A percentile compares a stretch with the other conserved stretches of the same genome.
Evolutionary conservation across 176 grass and related monocot species (phyloP).

Genomic region (Pharus latifolius): DNA sequence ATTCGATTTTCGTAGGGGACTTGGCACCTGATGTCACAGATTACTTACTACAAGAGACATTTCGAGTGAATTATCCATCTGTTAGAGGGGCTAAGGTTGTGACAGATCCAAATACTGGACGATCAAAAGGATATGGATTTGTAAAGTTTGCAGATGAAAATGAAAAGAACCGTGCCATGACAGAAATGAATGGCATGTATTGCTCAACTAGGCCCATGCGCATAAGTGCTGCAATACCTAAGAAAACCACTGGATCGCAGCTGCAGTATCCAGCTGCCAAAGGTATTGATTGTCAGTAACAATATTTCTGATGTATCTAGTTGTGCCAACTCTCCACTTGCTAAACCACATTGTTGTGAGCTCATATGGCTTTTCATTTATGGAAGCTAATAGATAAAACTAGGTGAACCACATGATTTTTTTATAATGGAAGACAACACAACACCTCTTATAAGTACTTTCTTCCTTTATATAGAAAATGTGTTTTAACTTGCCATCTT

Average conservation of each 20-base stretch:
- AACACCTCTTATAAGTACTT: neutral
- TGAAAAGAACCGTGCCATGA: constrained; percentile 97
- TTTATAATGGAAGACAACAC: constrained; percentile 3
- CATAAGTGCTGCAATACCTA: constrained; percentile 90
- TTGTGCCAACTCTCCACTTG: neutral
- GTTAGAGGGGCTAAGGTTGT: constrained; percentile 99
- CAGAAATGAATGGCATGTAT: constrained; percentile 95
- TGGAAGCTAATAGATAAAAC: constrained; percentile 8
- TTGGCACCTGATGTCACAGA: constrained; percentile 98
- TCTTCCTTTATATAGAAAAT: neutral
- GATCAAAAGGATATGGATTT: constrained; percentile 99
- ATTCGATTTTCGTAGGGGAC: constrained; percentile 97
- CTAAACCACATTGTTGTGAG: neutral
- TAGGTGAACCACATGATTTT: constrained; percentile 7
- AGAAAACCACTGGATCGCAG: constrained; percentile 63
- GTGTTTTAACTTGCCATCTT: constrained; percentile 1
- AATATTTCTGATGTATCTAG: neutral
- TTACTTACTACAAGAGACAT: constrained; percentile 96
- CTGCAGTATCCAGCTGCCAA: constrained; percentile 51
- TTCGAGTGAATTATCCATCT: constrained; percentile 69
- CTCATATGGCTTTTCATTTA: constrained; percentile 7
- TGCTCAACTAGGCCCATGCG: constrained; percentile 96
- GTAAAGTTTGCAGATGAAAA: constrained; percentile 96
- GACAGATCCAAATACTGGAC: constrained; percentile 88
- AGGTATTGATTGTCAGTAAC: constrained; percentile 34